Evolutionary conservation across 2,329 filamentous ascomycete genomes (phyloP).

Genomic region (Fusarium sp.): DNA sequence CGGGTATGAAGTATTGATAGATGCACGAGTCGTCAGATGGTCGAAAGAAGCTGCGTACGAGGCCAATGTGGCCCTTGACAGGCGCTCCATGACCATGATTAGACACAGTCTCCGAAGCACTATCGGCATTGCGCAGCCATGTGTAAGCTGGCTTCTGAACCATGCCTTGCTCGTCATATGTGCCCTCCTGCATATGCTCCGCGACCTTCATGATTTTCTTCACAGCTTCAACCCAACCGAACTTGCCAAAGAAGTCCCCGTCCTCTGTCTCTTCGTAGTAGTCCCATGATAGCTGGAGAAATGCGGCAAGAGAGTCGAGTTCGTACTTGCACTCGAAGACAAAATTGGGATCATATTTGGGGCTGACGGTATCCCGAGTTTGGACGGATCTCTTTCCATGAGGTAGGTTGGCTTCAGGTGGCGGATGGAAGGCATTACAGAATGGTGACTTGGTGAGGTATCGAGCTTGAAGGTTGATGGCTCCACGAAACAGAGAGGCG

Average conservation of each 20-base stretch:
- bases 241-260: constrained; percentile 76
- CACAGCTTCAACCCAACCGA: constrained; percentile 78
- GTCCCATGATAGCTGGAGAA: constrained; percentile 82
- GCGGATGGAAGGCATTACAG: constrained; percentile 96
- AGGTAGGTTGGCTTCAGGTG: constrained; percentile 68
- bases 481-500: constrained; percentile 76
- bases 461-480: constrained; percentile 80
- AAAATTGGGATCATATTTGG: constrained; percentile 72
- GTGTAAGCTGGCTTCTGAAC: constrained; percentile 74
- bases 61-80: constrained; percentile 79
- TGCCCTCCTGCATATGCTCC: constrained; percentile 76
- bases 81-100: constrained; percentile 84
- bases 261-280: constrained; percentile 82
- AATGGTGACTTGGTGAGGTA: constrained; percentile 79
- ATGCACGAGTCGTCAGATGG: constrained; percentile 90
- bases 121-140: constrained; percentile 78
- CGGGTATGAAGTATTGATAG: constrained; percentile 87
- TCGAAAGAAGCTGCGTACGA: constrained; percentile 88
- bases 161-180: constrained; percentile 71
- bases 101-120: constrained; percentile 82
- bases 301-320: constrained; percentile 88
- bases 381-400: constrained; percentile 37
- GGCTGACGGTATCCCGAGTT: constrained; percentile 66
- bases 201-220: constrained; percentile 76
- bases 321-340: constrained; percentile 98